Evolutionary conservation across 1,284 basidiomycete species (phyloP).

Genomic region (Malassezia brasiliensis): DNA sequence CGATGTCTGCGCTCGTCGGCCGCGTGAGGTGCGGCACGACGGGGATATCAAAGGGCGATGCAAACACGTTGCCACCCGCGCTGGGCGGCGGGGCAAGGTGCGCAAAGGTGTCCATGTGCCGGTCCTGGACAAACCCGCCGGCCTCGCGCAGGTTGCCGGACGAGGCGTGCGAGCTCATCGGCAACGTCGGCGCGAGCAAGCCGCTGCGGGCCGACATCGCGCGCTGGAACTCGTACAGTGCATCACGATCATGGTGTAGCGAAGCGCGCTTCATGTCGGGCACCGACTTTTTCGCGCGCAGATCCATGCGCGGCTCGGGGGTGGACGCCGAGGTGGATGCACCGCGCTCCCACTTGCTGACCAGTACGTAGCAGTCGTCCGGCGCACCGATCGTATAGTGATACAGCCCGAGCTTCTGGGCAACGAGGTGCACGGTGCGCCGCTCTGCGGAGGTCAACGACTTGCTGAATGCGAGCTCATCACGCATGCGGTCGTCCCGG

Average conservation of each 20-base stretch:
- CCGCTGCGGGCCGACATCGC: not conserved
- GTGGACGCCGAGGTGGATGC: not conserved
- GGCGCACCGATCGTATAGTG: constrained; percentile 88
- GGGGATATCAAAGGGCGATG: constrained; percentile 34
- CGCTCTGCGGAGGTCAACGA: constrained; percentile 74
- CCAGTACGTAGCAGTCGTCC: constrained; percentile 83
- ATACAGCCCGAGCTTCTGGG: constrained; percentile 86
- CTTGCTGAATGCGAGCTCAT: constrained; percentile 88
- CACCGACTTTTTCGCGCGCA: constrained; percentile 42
- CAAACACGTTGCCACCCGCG: constrained; percentile 23
- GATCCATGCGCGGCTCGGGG: constrained; percentile 26
- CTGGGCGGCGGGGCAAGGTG: not conserved
- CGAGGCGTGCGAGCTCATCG: constrained; percentile 24
- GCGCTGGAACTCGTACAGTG: not conserved
- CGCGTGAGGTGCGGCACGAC: constrained; percentile 26
- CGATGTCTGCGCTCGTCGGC: constrained; percentile 9
- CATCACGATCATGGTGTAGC: not conserved
- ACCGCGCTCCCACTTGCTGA: constrained; percentile 50
- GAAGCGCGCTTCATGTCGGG: constrained; percentile 40
- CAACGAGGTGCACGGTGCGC: constrained; percentile 85
- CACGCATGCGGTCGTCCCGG: constrained; percentile 95
- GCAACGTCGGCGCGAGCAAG: constrained; percentile 10
- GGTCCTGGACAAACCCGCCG: constrained; percentile 46
- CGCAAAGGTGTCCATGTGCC: constrained; percentile 24
- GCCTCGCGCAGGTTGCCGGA: constrained; percentile 34